A percentile compares a stretch with the other conserved stretches of the same genome.
Conservation (phyloP, 2,329 filamentous ascomycete genomes). For the Ustulina deusta region DNA sequence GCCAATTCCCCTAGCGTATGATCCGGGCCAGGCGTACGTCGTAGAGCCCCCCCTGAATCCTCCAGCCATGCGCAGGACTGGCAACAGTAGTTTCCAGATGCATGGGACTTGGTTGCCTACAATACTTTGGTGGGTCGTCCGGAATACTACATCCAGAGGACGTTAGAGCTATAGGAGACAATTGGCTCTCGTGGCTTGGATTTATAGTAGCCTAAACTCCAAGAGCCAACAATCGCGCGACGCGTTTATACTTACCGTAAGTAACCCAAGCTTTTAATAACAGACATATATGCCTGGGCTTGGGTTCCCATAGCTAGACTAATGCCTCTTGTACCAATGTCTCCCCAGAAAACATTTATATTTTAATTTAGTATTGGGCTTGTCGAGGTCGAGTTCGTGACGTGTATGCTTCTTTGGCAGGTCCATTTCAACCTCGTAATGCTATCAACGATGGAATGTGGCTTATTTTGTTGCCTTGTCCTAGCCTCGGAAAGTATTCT, state of each 20-base stretch:
- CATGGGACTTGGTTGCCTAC: too few relatives aligned
- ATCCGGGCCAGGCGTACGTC: too few relatives aligned
- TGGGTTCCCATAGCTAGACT: neutral
- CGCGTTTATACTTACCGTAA: neutral
- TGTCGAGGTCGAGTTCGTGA: neutral
- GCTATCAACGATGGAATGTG: neutral
- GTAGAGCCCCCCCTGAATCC: too few relatives aligned
- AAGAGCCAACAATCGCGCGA: neutral
- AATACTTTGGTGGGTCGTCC: too few relatives aligned
- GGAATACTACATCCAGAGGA: too few relatives aligned
- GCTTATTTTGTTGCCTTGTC: neutral
- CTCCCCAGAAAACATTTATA: neutral
- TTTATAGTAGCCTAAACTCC: neutral
- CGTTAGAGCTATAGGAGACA: too few relatives aligned
- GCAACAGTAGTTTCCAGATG: too few relatives aligned
- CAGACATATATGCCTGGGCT: neutral
- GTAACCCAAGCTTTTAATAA: neutral
- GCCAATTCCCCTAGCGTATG: too few relatives aligned
- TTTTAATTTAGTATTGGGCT: conserved; percentile 1
- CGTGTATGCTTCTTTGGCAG: neutral
- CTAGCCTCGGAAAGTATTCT: neutral
- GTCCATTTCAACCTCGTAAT: neutral
- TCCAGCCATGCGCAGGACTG: too few relatives aligned
- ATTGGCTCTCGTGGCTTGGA: too few relatives aligned
- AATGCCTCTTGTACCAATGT: neutral